Evolutionary conservation across 2,329 filamentous ascomycete species (phyloP).

Genomic region (Eurotiales sp.): DNA sequence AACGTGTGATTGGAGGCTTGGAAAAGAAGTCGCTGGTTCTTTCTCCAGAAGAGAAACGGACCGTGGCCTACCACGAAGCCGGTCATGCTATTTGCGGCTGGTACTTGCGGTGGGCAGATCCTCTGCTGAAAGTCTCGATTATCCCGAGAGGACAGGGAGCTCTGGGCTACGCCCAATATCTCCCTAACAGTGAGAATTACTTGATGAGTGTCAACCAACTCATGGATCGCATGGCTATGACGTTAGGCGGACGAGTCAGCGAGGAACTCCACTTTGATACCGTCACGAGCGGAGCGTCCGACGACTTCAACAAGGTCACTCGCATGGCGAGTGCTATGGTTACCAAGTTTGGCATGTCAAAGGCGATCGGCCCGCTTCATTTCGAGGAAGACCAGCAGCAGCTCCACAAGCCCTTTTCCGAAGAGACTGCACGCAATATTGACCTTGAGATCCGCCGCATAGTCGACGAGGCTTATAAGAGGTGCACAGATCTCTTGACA

Average conservation of each 20-base stretch:
- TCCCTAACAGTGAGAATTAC: constrained; percentile 88
- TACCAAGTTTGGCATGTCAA: constrained; percentile 98
- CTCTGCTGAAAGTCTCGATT: constrained; percentile 95
- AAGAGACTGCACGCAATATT: constrained; percentile 87
- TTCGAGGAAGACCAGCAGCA: constrained; percentile 80
- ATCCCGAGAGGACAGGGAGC: constrained; percentile 93
- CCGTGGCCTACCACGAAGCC: constrained; percentile 96
- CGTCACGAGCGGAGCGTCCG: constrained; percentile 88
- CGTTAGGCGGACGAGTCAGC: constrained; percentile 86
- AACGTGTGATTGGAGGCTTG: constrained; percentile 91
- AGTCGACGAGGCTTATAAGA: constrained; percentile 85
- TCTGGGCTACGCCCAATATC: constrained; percentile 92
- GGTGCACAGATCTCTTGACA: constrained; percentile 77
- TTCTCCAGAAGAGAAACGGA: constrained; percentile 88
- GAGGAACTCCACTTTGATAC: constrained; percentile 97
- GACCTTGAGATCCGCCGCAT: constrained; percentile 88
- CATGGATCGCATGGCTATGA: constrained; percentile 99
- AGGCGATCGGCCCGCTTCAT: constrained; percentile 87
- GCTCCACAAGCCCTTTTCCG: constrained; percentile 91
- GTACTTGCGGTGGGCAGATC: constrained; percentile 96
- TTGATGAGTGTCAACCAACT: constrained; percentile 93
- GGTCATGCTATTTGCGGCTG: constrained; percentile 98
- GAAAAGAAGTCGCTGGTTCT: constrained; percentile 97
- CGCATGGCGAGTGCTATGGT: constrained; percentile 96
- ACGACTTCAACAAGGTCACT: constrained; percentile 98